Conservation (phyloP, 331 rosid species). For the Rosa hybrid region DNA sequence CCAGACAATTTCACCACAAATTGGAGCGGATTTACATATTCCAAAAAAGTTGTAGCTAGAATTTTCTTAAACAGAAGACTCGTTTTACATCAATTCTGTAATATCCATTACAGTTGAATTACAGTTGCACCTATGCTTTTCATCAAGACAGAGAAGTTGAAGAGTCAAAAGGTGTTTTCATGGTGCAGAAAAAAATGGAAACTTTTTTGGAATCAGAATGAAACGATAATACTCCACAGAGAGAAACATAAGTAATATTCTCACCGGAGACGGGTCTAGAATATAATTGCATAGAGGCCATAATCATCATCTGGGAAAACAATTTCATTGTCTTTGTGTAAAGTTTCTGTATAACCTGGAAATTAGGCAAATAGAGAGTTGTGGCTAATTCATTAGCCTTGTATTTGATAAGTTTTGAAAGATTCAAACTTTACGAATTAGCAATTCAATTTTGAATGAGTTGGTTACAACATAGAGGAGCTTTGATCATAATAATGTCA, state of each 20-base stretch:
- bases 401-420: neutral
- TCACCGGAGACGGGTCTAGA: slow-evolving; percentile 79
- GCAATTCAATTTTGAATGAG: slow-evolving; percentile 3
- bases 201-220: neutral
- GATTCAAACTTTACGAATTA: neutral
- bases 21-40: no score
- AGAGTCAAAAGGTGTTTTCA: neutral
- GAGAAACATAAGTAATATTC: neutral
- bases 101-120: neutral
- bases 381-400: no score
- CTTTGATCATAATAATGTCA: neutral
- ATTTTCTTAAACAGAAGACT: neutral
- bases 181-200: neutral
- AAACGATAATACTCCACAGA: neutral
- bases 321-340: slow-evolving; percentile 55
- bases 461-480: neutral
- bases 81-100: neutral
- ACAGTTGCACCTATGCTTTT: neutral
- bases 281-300: slow-evolving; percentile 90
- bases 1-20: no score
- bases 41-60: neutral
- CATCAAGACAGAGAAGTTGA: neutral
- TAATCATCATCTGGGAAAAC: slow-evolving; percentile 74
- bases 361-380: neutral
- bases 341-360: slow-evolving; percentile 72